Base-by-base conservation (phyloP, 768 basidiomycete species). In the Hypholoma sublateritium region DNA sequence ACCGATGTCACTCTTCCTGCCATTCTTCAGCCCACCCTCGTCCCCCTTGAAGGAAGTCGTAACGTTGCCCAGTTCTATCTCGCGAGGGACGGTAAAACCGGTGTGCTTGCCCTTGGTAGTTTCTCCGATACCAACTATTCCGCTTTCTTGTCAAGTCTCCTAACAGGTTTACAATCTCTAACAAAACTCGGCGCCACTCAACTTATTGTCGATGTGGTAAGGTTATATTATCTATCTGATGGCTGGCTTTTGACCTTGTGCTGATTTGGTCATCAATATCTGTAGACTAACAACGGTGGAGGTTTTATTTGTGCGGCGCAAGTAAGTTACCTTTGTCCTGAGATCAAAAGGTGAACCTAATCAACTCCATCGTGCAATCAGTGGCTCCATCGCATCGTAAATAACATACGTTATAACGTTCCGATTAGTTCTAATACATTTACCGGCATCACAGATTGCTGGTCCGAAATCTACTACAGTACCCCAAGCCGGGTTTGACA, bases 241-340 rank as follows among this genome's bases (percentile, higher is more conserved):
- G 19, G 19, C 8, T 16, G 24, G 22, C 35, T 22, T 16, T 17
- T 16, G 28, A 32, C 28, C 28, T 32, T 32, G 28, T 32, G 28
- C 28, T 32, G 28, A 32, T 32, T 32, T 32, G 28, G 6, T 32
- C 9, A 32, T 32, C 28, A 32, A 32, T 32, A 32, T 32, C 9
- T 32, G 28, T 50, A 80, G 79, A 72, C 76, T 1, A 81, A 80
- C 62, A 82, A 80, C 53, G 80, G 78, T 46, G 80, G 80, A 36
- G 80, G 82, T 11, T 85, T 77, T 67, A 82, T 86, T 55, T 86
- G 84, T 67, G 73, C 81, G 36, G 82, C 84, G n/a, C 80, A 83
- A 66, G 83, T 84, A 59, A 69, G 83, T 62, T 16, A 36, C 16
- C 19, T 21, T 37, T 51, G 22, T 48, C 48, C 16, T 14, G 32